Evolutionary conservation across 176 grass and related monocot genomes (phyloP).

Genomic region (Musa beccarii): DNA sequence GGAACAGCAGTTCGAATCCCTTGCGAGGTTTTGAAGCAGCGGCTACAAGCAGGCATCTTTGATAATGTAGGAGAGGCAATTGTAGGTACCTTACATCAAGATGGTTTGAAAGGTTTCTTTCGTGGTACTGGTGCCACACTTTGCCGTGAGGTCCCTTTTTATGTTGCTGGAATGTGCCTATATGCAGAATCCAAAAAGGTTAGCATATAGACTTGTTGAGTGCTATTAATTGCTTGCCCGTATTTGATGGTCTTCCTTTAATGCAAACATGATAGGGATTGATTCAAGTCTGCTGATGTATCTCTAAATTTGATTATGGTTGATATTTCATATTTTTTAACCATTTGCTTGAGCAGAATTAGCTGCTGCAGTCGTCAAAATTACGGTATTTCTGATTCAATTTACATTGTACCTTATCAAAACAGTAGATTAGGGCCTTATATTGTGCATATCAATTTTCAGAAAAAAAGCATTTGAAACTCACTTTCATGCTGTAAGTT

Average conservation of each 20-base stretch:
- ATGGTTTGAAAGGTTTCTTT: constrained; percentile 79
- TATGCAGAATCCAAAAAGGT: constrained; percentile 98
- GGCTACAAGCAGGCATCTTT: constrained; percentile 81
- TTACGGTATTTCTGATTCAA: no score
- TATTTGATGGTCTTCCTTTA: not conserved
- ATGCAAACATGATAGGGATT: no score
- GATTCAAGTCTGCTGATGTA: no score
- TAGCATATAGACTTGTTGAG: not conserved
- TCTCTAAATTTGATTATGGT: no score
- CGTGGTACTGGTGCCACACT: constrained; percentile 91
- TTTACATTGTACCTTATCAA: no score
- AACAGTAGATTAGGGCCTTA: no score
- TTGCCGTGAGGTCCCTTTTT: constrained; percentile 92
- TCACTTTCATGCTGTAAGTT: no score
- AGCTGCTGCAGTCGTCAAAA: no score
- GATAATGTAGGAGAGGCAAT: constrained; percentile 94
- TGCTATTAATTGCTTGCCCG: not conserved
- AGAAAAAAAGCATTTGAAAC: no score
- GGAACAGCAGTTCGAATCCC: constrained; percentile 88
- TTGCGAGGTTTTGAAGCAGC: constrained; percentile 89
- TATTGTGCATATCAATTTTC: no score
- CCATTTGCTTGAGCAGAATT: no score
- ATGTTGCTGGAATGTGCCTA: constrained; percentile 91
- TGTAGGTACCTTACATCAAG: constrained; percentile 68
- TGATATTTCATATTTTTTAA: no score